Percentiles rank a stretch among this genome's conserved stretches.
Conservation (phyloP, 177 flowering plant genomes). For the Telopea speciosissima region DNA sequence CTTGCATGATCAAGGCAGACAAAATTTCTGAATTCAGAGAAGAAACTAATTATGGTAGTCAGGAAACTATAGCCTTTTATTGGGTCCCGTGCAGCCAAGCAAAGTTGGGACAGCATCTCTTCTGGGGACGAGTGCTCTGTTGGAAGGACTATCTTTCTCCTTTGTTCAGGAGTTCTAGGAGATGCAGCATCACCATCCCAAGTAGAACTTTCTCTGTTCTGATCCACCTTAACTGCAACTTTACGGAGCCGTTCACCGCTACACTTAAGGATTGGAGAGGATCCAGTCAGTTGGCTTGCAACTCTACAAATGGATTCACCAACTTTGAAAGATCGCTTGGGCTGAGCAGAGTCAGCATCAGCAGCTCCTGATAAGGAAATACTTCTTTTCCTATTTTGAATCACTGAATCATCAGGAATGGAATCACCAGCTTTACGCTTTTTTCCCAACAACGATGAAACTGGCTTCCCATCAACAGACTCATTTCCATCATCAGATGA, state of each 20-base stretch:
- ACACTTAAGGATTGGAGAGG: slow-evolving; percentile 19
- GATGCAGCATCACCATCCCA: neutral
- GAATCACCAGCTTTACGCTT: slow-evolving; percentile 24
- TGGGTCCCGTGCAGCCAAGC: slow-evolving; percentile 50
- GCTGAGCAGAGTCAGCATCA: slow-evolving; percentile 9
- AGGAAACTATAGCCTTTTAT: slow-evolving; percentile 24
- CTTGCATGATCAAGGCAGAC: slow-evolving; percentile 14
- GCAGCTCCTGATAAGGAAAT: slow-evolving; percentile 9
- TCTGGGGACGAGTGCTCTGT: slow-evolving; percentile 22
- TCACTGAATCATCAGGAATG: slow-evolving; percentile 11
- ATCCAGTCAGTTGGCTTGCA: slow-evolving; percentile 44
- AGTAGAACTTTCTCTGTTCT: slow-evolving; percentile 3
- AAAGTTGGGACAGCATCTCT: slow-evolving; percentile 50
- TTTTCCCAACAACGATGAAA: slow-evolving; percentile 22
- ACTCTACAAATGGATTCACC: slow-evolving; percentile 56
- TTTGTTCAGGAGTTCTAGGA: slow-evolving; percentile 11
- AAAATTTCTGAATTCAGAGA: slow-evolving; percentile 46
- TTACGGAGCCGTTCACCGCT: slow-evolving; percentile 8
- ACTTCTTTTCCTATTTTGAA: slow-evolving; percentile 11
- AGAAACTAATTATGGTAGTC: slow-evolving; percentile 26
- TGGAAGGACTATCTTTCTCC: slow-evolving; percentile 5
- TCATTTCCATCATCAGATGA: slow-evolving; percentile 14
- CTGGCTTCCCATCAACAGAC: slow-evolving; percentile 13
- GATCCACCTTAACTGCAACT: slow-evolving; percentile 12
- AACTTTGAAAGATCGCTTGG: slow-evolving; percentile 34